These are phyloP conservation scores for Aegilops speltoides DNA, from an alignment of 176 grass and related monocot species.

Conservation along the genomic window DNA sequence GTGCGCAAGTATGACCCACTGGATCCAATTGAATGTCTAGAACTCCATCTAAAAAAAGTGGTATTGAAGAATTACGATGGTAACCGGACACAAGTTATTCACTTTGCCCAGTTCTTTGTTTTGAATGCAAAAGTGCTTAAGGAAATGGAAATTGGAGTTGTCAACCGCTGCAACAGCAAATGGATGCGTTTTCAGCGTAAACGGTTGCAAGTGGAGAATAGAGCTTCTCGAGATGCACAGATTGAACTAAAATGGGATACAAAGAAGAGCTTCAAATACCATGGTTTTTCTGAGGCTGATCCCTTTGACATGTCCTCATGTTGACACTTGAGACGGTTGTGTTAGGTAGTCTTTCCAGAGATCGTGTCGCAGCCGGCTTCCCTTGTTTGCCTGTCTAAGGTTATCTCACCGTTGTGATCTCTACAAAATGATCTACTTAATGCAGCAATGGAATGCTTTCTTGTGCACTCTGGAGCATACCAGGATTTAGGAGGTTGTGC, in stretches of 20 bases:
- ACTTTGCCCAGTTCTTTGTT: background rate
- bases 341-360: background rate
- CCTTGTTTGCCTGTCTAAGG: no score
- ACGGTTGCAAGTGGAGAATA: background rate
- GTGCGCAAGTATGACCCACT: background rate
- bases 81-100: background rate
- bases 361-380: background rate
- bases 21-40: background rate
- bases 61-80: background rate
- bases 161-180: background rate
- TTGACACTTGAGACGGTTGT: background rate
- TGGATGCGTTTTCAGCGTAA: background rate
- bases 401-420: no score
- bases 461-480: no score
- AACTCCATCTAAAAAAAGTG: background rate
- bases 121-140: background rate
- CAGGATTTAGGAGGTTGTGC: no score
- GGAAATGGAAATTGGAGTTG: background rate
- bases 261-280: background rate
- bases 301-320: background rate
- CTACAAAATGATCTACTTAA: no score
- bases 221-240: conserved; percentile 3
- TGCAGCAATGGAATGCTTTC: no score
- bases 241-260: background rate
- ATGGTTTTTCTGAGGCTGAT: background rate